These are phyloP conservation scores for Pyricularia sp. DNA, from an alignment of 2,329 filamentous ascomycete species.

Conservation along the genomic window DNA sequence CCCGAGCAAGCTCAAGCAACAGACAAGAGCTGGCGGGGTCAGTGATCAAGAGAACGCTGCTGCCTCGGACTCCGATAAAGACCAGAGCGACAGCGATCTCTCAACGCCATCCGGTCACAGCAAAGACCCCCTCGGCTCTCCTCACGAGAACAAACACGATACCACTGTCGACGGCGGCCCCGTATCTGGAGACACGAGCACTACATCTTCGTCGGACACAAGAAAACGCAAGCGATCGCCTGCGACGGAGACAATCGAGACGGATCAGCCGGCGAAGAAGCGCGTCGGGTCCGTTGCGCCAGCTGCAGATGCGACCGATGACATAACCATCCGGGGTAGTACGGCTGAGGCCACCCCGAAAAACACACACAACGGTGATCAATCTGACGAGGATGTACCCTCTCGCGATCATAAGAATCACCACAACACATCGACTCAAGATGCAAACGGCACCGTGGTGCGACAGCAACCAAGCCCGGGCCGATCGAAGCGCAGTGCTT, in stretches of 20 bases:
- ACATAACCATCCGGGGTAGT: conserved; percentile 23
- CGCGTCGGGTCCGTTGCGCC: conserved; percentile 38
- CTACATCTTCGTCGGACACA: conserved; percentile 22
- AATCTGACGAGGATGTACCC: conserved; percentile 19
- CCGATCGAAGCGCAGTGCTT: conserved; percentile 21
- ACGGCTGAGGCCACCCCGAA: conserved; percentile 13
- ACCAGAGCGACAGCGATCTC: conserved; percentile 15
- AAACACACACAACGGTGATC: conserved; percentile 20
- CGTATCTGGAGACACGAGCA: conserved; percentile 19
- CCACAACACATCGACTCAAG: not conserved
- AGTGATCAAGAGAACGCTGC: conserved; percentile 24
- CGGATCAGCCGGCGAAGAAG: conserved; percentile 42
- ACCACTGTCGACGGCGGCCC: conserved; percentile 7
- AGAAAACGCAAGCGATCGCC: conserved; percentile 43
- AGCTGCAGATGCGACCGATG: conserved; percentile 26
- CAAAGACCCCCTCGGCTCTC: not conserved
- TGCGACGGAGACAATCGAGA: conserved; percentile 31
- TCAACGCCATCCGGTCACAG: not conserved
- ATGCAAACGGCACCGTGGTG: conserved; percentile 8
- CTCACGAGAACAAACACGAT: conserved; percentile 16
- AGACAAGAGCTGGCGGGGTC: conserved; percentile 19
- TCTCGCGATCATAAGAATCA: conserved; percentile 10
- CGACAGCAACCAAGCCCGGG: conserved; percentile 13
- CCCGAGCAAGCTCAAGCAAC: conserved; percentile 66
- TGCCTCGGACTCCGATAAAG: conserved; percentile 19